These are phyloP conservation scores for Tolypocladium album DNA, from an alignment of 2,329 filamentous ascomycete genomes.

Conservation along the genomic window DNA sequence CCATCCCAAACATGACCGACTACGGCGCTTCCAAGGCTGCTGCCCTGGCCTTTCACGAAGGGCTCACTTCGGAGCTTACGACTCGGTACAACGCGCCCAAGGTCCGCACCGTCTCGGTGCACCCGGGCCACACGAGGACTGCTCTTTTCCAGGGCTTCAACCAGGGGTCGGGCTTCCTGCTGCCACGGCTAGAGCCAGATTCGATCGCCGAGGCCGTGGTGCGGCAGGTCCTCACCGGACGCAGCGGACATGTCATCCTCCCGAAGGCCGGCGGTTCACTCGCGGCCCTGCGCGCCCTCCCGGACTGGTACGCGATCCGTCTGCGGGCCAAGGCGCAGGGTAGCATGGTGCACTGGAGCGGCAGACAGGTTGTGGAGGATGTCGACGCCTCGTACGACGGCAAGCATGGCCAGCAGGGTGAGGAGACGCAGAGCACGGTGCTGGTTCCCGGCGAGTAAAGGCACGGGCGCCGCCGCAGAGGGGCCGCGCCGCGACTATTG, in stretches of 20 bases:
- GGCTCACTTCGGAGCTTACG: slow-evolving; percentile 44
- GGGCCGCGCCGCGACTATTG: neutral
- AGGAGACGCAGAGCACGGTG: slow-evolving; percentile 5
- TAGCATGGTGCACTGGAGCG: slow-evolving; percentile 32
- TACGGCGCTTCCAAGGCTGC: slow-evolving; percentile 59
- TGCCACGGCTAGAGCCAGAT: slow-evolving; percentile 25
- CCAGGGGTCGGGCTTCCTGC: slow-evolving; percentile 30
- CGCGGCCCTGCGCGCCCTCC: slow-evolving; percentile 37
- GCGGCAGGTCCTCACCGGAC: slow-evolving; percentile 35
- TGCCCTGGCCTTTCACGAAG: slow-evolving; percentile 58
- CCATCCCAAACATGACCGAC: slow-evolving; percentile 54
- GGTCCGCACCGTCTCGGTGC: slow-evolving; percentile 56
- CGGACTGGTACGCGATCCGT: slow-evolving; percentile 51
- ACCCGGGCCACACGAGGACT: slow-evolving; percentile 34
- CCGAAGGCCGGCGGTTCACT: slow-evolving; percentile 28
- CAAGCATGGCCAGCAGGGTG: neutral
- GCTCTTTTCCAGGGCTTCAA: slow-evolving; percentile 37
- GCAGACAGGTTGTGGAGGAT: slow-evolving; percentile 36
- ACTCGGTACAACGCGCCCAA: slow-evolving; percentile 50
- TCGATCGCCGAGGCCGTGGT: slow-evolving; percentile 36
- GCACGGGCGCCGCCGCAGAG: neutral
- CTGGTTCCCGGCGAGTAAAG: slow-evolving; percentile 19
- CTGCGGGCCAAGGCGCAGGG: slow-evolving; percentile 31
- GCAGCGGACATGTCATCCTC: slow-evolving; percentile 36
- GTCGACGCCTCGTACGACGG: slow-evolving; percentile 18